Percentiles rank a stretch among this genome's conserved stretches.
These are phyloP conservation scores for Pseudopediastrum boryanum DNA, from an alignment of 139 green algal genomes.

Conservation along the genomic window DNA sequence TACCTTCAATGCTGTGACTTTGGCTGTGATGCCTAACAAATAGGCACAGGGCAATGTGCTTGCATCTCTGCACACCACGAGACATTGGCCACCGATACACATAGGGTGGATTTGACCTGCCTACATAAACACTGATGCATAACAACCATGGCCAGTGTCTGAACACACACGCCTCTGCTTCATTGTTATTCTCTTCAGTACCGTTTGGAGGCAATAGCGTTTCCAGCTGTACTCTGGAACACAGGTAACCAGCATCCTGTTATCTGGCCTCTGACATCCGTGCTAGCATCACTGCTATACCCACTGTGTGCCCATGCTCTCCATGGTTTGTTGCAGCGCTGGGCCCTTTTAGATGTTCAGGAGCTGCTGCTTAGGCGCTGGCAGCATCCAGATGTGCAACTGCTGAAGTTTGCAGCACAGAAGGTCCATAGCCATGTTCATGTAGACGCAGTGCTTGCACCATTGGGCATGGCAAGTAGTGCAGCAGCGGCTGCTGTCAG, in stretches of 20 bases:
- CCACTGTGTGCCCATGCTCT: background rate
- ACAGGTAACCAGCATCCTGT: conserved; percentile 21
- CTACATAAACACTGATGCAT: too few species aligned
- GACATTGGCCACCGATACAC: too few species aligned
- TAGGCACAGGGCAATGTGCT: too few species aligned
- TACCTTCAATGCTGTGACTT: too few species aligned
- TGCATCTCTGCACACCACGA: too few species aligned
- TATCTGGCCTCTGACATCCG: too few species aligned
- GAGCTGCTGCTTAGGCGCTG: conserved; percentile 20
- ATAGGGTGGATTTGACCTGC: too few species aligned
- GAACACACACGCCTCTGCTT: too few species aligned
- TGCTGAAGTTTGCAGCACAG: conserved; percentile 27
- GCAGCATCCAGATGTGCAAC: background rate
- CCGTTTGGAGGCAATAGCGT: too few species aligned
- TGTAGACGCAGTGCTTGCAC: conserved; percentile 28
- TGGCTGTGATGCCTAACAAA: too few species aligned
- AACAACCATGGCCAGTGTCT: too few species aligned
- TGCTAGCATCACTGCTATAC: conserved; percentile 4
- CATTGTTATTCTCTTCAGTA: too few species aligned
- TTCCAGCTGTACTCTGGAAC: conserved; percentile 16
- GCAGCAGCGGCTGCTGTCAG: conserved; percentile 6
- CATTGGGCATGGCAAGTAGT: background rate
- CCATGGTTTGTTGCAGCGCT: background rate
- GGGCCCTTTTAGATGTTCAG: conserved; percentile 5
- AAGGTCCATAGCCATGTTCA: conserved; percentile 22